Base-by-base conservation (phyloP, 345 rosid species). In the Brassica carinata region DNA sequence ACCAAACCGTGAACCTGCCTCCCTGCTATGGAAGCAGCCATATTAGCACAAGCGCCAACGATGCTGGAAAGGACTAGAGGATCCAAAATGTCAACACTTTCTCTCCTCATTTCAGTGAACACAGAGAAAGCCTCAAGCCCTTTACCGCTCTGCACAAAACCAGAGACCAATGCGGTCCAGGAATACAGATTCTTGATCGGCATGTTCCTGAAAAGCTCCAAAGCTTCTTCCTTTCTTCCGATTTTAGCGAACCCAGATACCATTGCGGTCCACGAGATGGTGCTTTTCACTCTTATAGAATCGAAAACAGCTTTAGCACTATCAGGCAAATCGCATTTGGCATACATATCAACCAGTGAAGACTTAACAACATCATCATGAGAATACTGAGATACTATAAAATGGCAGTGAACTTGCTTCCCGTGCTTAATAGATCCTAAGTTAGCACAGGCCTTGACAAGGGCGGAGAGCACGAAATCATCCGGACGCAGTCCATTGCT, bases 91-190 rank as follows among this genome's bases (percentile, higher is more conserved):
- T 82, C 85, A 2, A 92, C 81, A 31, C 85, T 85, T 79, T 86
- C 92, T 79, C 90, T 90, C 83, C 96, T 88, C 96, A 92, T 92
- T 75, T 88, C 85, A 66, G 72, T 75, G 65, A 92, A 91, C 4
- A 88, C 76, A 53, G 59, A 59, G 59, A 82, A 84, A 38, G 87
- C 94, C 75, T 91, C 91, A 75, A 82, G 64, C 68, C 82, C 90
- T 72, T 87, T 73, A 3, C 97, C 92, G 71, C 92, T 88, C 73
- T 91, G 91, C n/a, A 90, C 94, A 29, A 91, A 86, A 45, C 97
- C 97, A 26, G 92, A 90, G 74, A 91, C 83, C 85, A 91, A 77
- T 14, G 91, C 89, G 72, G 97, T 91, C 94, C 94, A 91, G 62
- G 86, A 71, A 86, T 73, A 90, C 73, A 91, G 81, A 77, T 85